Evolutionary conservation across 805 yeast genomes (phyloP).

Genomic region (Candida methanosorbosa): DNA sequence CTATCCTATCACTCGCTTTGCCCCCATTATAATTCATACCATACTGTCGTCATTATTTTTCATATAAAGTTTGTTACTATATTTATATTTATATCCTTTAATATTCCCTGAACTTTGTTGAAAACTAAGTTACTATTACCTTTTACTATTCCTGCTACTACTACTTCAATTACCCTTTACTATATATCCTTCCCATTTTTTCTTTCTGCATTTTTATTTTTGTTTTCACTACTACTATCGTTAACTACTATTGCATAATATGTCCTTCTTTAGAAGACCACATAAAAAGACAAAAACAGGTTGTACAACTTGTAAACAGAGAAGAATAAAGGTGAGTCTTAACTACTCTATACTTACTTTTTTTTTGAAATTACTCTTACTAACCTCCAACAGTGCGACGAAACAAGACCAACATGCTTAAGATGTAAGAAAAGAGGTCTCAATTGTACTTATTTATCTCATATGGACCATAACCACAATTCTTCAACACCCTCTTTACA

Average conservation of each 20-base stretch:
- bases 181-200: too few species aligned
- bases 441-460: slow-evolving; percentile 8
- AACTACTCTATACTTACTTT: neutral
- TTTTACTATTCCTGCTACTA: too few species aligned
- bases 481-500: too few species aligned
- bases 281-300: slow-evolving; percentile 19
- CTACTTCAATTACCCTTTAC: too few species aligned
- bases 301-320: slow-evolving; percentile 13
- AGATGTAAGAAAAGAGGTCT: slow-evolving; percentile 14
- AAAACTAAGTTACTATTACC: too few species aligned
- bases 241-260: neutral
- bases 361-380: neutral
- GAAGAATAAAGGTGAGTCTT: slow-evolving; percentile 17
- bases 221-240: neutral
- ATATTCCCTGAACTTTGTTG: too few species aligned
- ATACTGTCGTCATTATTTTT: too few species aligned
- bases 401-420: slow-evolving; percentile 12
- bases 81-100: too few species aligned
- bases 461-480: slow-evolving; percentile 1
- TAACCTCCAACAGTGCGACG: slow-evolving; percentile 14
- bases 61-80: too few species aligned
- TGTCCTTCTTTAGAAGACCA: slow-evolving; percentile 14
- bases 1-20: too few species aligned
- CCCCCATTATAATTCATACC: too few species aligned
- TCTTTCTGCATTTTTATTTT: too few species aligned